A percentile compares a stretch with the other conserved stretches of the same genome.
phyloP scores from a whole-genome alignment of 352 stramenopile species.

The Pythium rishiriense region DNA sequence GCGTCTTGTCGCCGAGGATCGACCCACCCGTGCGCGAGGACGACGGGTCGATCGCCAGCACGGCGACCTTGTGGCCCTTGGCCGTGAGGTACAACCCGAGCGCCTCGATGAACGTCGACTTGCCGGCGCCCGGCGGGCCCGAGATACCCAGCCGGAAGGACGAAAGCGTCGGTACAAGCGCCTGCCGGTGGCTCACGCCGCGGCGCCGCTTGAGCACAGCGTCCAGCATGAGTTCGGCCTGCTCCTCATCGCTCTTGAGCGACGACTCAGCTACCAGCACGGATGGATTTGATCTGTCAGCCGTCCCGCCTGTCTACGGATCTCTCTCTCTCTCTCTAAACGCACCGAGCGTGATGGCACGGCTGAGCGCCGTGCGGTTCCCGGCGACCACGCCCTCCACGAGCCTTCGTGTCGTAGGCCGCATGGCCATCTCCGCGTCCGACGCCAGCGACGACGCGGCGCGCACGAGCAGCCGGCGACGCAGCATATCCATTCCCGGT shows the following conservation, averaged over 20 bases:
- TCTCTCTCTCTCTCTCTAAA: too few species aligned
- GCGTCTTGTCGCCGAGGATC: conserved; percentile 98
- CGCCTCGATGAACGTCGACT: conserved; percentile 97
- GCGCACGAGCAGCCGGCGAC: conserved; percentile 4
- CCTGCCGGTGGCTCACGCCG: conserved; percentile 35
- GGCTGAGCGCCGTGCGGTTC: conserved; percentile 67
- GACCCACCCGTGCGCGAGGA: conserved; percentile 93
- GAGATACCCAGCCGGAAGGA: conserved; percentile 91
- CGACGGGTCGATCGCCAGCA: conserved; percentile 97
- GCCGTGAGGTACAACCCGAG: conserved; percentile 89
- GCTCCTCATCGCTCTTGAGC: conserved; percentile 63
- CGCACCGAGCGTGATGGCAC: conserved; percentile 73
- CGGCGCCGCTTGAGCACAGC: conserved; percentile 68
- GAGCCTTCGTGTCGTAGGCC: conserved; percentile 46
- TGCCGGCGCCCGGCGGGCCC: conserved; percentile 94
- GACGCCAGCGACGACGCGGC: background rate
- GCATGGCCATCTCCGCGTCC: conserved; percentile 8
- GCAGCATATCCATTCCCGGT: too few species aligned
- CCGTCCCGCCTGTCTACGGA: too few species aligned
- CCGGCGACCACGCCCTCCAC: conserved; percentile 53
- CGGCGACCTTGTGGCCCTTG: conserved; percentile 87
- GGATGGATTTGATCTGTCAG: background rate
- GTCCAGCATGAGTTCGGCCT: conserved; percentile 89
- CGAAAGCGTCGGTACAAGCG: conserved; percentile 26
- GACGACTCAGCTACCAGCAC: conserved; percentile 68